These are phyloP conservation scores for Spergularia azorica DNA, from an alignment of 179 eudicot species.

Conservation along the genomic window DNA sequence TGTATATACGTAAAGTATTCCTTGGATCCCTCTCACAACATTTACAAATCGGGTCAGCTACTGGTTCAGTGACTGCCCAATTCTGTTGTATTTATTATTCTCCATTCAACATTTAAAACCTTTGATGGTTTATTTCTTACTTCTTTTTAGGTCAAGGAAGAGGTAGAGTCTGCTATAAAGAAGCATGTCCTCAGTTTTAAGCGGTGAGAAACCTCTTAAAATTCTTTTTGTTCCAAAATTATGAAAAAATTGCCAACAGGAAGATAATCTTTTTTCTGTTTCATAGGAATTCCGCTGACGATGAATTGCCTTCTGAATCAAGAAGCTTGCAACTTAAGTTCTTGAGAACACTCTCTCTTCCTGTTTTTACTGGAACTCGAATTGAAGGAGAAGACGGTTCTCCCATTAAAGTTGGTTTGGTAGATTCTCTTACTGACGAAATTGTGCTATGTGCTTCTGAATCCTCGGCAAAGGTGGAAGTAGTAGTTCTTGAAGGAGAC, in stretches of 20 bases:
- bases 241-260: background rate
- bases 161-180: conserved; percentile 78
- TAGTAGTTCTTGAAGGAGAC: conserved; percentile 85
- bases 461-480: conserved; percentile 77
- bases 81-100: background rate
- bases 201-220: conserved; percentile 42
- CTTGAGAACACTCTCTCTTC: conserved; percentile 55
- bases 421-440: conserved; percentile 49
- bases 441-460: conserved; percentile 51
- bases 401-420: conserved; percentile 58
- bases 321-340: conserved; percentile 67
- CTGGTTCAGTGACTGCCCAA: background rate
- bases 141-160: conserved; percentile 81
- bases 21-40: no score
- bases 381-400: conserved; percentile 79
- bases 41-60: background rate
- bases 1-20: no score
- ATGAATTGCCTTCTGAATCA: conserved; percentile 40
- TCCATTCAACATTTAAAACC: no score
- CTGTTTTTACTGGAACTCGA: conserved; percentile 84
- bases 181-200: conserved; percentile 58
- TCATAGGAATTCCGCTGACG: conserved; percentile 52
- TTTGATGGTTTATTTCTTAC: background rate
- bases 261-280: background rate
- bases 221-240: no score